phyloP scores from a whole-genome alignment of 805 yeast species.

The Starmerella ratchasimensis region DNA sequence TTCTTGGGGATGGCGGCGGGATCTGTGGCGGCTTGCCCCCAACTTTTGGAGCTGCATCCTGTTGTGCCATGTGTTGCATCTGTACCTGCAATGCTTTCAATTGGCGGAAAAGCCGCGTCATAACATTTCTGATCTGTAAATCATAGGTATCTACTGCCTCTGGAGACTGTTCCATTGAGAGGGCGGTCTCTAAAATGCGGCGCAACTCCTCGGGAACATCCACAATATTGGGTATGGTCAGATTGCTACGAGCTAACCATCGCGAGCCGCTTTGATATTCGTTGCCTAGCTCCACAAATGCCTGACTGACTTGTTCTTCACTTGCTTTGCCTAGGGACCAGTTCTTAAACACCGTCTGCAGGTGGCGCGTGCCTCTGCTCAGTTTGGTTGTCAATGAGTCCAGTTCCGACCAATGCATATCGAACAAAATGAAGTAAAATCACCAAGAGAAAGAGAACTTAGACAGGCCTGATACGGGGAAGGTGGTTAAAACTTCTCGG shows the following conservation, averaged over 20 bases:
- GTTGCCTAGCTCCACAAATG: constrained; percentile 83
- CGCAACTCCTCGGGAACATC: constrained; percentile 81
- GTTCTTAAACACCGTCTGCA: constrained; percentile 62
- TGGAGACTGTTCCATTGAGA: constrained; percentile 74
- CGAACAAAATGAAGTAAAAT: no score
- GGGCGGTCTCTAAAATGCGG: constrained; percentile 67
- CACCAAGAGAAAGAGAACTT: no score
- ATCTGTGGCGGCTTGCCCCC: no score
- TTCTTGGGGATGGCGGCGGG: no score
- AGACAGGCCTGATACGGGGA: no score
- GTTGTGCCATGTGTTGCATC: no score
- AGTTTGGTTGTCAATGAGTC: constrained; percentile 42
- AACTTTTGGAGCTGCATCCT: neutral
- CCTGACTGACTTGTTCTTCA: constrained; percentile 75
- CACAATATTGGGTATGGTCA: constrained; percentile 65
- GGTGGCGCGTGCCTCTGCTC: constrained; percentile 74
- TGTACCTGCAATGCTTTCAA: constrained; percentile 35
- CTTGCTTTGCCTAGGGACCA: constrained; percentile 79
- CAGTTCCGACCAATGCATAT: constrained; percentile 10
- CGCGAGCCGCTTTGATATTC: constrained; percentile 79
- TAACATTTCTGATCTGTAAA: constrained; percentile 75
- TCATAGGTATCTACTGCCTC: constrained; percentile 64
- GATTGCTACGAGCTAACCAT: constrained; percentile 64
- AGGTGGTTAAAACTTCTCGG: no score
- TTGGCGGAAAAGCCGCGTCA: constrained; percentile 64